These are phyloP conservation scores for Thecaphora frezii DNA, from an alignment of 1,284 basidiomycete genomes.

Conservation along the genomic window DNA sequence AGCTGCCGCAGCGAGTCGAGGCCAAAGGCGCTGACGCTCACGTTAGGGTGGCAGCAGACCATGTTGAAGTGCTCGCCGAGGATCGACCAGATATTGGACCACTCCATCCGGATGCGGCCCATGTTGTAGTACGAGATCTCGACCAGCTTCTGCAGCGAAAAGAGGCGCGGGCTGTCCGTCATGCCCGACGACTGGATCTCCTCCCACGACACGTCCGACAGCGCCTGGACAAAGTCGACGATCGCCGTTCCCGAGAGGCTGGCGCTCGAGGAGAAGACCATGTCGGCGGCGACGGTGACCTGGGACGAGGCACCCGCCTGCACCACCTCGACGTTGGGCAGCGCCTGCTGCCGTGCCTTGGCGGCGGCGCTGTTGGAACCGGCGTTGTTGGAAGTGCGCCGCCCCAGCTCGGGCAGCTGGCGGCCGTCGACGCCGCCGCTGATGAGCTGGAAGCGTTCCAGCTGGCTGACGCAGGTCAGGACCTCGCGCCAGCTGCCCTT, in stretches of 20 bases:
- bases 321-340: constrained; percentile 83
- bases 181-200: constrained; percentile 96
- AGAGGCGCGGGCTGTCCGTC: constrained; percentile 83
- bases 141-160: constrained; percentile 96
- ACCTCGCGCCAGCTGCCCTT: constrained; percentile 58
- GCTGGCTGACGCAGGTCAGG: constrained; percentile 56
- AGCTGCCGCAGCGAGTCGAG: constrained; percentile 96
- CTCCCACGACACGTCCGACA: constrained; percentile 98
- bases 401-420: constrained; percentile 76
- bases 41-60: constrained; percentile 97
- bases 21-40: constrained; percentile 94
- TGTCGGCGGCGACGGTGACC: constrained; percentile 96
- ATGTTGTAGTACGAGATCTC: constrained; percentile 99
- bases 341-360: constrained; percentile 63
- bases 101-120: constrained; percentile 95
- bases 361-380: constrained; percentile 9
- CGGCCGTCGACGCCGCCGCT: constrained; percentile 60
- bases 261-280: constrained; percentile 96
- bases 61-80: constrained; percentile 99
- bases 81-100: constrained; percentile 97
- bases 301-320: constrained; percentile 96
- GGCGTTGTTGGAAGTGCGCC: constrained; percentile 61
- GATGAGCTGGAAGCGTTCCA: constrained; percentile 59
- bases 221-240: constrained; percentile 92
- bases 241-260: constrained; percentile 93